phyloP scores from a whole-genome alignment of 192 early-diverging fungal genomes.

The Coemansia sp. region DNA sequence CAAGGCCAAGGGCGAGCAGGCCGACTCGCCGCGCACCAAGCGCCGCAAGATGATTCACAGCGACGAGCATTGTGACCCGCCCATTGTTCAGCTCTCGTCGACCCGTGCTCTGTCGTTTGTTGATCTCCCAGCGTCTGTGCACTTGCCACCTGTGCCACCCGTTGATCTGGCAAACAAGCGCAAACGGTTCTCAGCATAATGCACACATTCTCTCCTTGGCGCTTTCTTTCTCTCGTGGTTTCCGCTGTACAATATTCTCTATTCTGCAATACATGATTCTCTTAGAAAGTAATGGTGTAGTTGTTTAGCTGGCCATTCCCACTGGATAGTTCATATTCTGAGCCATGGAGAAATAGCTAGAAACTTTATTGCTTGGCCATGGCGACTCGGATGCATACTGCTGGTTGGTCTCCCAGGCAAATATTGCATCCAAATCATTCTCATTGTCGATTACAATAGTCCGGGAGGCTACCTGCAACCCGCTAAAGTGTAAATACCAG shows the following conservation, averaged over 20 bases:
- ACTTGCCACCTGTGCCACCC: constrained; percentile 6
- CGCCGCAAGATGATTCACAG: constrained; percentile 44
- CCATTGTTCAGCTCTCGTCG: background rate
- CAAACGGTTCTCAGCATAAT: constrained; percentile 13
- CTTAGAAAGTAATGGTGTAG: background rate
- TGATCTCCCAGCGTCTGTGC: background rate
- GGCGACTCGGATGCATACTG: constrained; percentile 26
- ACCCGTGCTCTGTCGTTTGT: constrained; percentile 5
- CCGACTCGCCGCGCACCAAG: constrained; percentile 42
- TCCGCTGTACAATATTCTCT: no score
- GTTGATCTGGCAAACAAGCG: background rate
- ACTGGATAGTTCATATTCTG: background rate
- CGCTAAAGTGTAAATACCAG: constrained; percentile 2
- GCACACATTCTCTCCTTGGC: background rate
- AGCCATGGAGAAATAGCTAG: background rate
- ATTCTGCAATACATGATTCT: no score
- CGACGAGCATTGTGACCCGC: background rate
- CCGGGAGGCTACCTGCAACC: constrained; percentile 20
- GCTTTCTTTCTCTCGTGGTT: no score
- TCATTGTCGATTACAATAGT: background rate
- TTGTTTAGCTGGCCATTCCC: constrained; percentile 12
- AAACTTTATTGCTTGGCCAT: background rate
- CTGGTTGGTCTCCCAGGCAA: constrained; percentile 18
- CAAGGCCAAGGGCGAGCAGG: constrained; percentile 34
- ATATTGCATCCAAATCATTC: background rate